These are phyloP conservation scores for Austropuccinia psidii DNA, from an alignment of 1,284 basidiomycete genomes.

Conservation along the genomic window DNA sequence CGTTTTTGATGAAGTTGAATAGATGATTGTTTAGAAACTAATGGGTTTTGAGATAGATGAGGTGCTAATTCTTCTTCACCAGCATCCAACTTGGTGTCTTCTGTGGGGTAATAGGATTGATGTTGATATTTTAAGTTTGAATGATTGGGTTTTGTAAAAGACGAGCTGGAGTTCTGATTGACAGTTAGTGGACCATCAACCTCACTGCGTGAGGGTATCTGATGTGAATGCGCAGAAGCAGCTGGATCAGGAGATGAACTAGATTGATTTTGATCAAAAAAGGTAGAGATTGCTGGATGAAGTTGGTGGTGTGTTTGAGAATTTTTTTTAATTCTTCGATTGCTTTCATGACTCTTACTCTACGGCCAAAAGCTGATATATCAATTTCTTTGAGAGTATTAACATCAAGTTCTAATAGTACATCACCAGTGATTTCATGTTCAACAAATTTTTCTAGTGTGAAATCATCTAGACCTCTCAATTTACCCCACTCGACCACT, in stretches of 20 bases:
- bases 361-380: conserved; percentile 86
- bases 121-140: too few species aligned
- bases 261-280: too few species aligned
- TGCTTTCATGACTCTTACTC: conserved; percentile 86
- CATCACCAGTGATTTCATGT: conserved; percentile 97
- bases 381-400: conserved; percentile 94
- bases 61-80: too few species aligned
- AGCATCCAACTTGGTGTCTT: too few species aligned
- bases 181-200: too few species aligned
- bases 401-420: conserved; percentile 85
- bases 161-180: too few species aligned
- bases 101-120: too few species aligned
- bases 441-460: conserved; percentile 83
- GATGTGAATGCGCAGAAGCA: conserved; percentile 52
- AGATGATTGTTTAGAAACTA: too few species aligned
- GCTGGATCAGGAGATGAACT: conserved; percentile 51
- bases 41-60: too few species aligned
- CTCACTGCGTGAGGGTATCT: conserved; percentile 25
- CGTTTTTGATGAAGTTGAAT: too few species aligned
- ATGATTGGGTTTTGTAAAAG: too few species aligned
- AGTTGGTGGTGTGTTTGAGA: conserved; percentile 37
- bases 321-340: conserved; percentile 64
- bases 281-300: too few species aligned
- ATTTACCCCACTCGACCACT: conserved; percentile 78
- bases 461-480: conserved; percentile 73